Percentiles rank a stretch among this genome's conserved stretches.
Evolutionary conservation across 495 filamentous ascomycete genomes (phyloP).

Genomic region (Mytilinidion resinicola): DNA sequence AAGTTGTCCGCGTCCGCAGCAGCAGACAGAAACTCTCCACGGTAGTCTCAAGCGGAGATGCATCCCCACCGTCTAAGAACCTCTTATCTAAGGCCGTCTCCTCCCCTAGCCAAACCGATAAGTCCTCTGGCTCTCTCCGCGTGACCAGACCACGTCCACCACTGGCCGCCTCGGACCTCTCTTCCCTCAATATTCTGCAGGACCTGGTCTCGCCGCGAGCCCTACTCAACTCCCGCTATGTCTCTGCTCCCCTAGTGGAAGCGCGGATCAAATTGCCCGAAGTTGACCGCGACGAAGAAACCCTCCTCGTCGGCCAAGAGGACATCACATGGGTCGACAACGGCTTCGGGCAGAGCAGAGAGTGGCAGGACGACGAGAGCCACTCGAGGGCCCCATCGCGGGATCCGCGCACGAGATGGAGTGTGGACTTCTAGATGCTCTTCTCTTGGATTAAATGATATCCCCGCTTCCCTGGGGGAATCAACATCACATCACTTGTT

Average conservation of each 20-base stretch:
- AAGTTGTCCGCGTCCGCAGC: constrained; percentile 13
- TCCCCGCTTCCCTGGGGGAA: too few species aligned
- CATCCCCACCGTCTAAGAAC: background rate
- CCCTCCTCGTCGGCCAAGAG: constrained; percentile 5
- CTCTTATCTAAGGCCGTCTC: too few species aligned
- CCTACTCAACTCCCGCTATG: constrained; percentile 26
- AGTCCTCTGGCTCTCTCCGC: background rate
- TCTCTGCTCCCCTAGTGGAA: constrained; percentile 26
- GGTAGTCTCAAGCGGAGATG: constrained; percentile 24
- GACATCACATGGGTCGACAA: constrained; percentile 6
- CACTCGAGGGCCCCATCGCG: constrained; percentile 9
- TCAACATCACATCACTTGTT: too few species aligned
- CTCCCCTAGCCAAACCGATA: background rate
- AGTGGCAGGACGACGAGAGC: constrained; percentile 6
- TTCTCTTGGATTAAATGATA: background rate
- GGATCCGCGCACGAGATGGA: constrained; percentile 32
- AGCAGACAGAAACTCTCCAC: constrained; percentile 26
- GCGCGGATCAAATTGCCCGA: constrained; percentile 27
- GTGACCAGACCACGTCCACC: background rate
- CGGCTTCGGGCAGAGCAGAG: constrained; percentile 16
- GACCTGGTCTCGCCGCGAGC: constrained; percentile 26
- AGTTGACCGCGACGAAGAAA: constrained; percentile 17
- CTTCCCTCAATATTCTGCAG: constrained; percentile 28
- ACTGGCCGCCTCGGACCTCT: constrained; percentile 11
- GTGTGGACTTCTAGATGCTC: constrained; percentile 32